A percentile compares a stretch with the other conserved stretches of the same genome.
phyloP scores from a whole-genome alignment of 345 rosid genomes.

The Salix purpurea region DNA sequence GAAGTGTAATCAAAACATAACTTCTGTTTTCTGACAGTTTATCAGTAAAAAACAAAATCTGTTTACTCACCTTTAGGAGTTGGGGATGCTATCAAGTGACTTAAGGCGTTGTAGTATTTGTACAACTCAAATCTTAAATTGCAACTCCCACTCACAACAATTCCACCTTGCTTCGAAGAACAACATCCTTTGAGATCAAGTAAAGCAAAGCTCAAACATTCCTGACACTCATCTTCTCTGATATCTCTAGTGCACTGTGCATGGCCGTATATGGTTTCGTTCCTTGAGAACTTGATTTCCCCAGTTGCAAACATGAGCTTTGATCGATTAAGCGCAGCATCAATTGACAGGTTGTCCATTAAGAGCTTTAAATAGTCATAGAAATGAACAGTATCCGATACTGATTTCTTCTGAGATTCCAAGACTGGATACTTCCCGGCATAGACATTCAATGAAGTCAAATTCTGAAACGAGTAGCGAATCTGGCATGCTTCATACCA shows the following conservation, averaged over 20 bases:
- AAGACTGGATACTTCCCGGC: conserved; percentile 26
- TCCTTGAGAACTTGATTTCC: conserved; percentile 5
- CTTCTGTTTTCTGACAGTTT: neutral
- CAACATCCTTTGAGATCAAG: conserved; percentile 25
- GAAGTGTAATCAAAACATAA: neutral
- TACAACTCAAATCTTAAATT: conserved; percentile 34
- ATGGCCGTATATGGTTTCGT: conserved; percentile 23
- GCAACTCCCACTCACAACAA: conserved; percentile 29
- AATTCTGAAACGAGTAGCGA: conserved; percentile 24
- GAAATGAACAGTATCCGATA: conserved; percentile 19
- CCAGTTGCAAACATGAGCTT: conserved; percentile 31
- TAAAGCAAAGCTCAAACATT: conserved; percentile 23
- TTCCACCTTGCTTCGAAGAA: conserved; percentile 22
- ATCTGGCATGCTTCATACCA: conserved; percentile 41
- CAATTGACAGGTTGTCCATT: conserved; percentile 12
- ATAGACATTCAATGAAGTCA: conserved; percentile 12
- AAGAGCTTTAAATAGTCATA: conserved; percentile 8
- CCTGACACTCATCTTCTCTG: neutral
- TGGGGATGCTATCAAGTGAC: neutral
- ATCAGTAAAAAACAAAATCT: neutral
- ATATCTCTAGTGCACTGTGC: conserved; percentile 43
- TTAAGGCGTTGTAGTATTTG: conserved; percentile 28
- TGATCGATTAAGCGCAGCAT: conserved; percentile 13
- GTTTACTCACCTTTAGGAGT: conserved; percentile 18
- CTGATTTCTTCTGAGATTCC: conserved; percentile 3